Evolutionary conservation across 2,329 filamentous ascomycete genomes (phyloP).

Genomic region (Scedosporium boydii): DNA sequence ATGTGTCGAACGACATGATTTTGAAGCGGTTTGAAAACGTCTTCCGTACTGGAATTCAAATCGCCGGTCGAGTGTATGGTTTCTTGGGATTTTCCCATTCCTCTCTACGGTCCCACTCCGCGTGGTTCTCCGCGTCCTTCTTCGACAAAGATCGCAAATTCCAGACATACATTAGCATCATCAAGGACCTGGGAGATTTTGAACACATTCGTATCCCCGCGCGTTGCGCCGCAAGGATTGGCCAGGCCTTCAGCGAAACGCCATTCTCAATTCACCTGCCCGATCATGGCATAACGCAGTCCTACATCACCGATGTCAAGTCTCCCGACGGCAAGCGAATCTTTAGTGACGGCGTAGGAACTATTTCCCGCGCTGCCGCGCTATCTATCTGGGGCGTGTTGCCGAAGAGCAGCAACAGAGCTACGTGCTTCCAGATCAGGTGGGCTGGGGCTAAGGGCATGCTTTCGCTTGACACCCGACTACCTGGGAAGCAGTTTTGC

Average conservation of each 20-base stretch:
- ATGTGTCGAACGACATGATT: conserved; percentile 35
- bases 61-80: conserved; percentile 52
- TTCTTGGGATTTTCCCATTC: conserved; percentile 78
- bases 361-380: conserved; percentile 53
- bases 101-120: conserved; percentile 60
- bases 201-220: conserved; percentile 40
- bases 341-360: conserved; percentile 76
- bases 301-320: conserved; percentile 40
- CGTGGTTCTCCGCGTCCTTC: conserved; percentile 51
- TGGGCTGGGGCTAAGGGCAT: conserved; percentile 70
- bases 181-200: conserved; percentile 42
- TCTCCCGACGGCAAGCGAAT: conserved; percentile 38
- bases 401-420: conserved; percentile 33
- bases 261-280: conserved; percentile 48
- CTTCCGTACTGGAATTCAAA: conserved; percentile 47
- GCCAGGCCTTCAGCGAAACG: conserved; percentile 67
- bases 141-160: conserved; percentile 19
- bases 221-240: conserved; percentile 49
- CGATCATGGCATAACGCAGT: conserved; percentile 22
- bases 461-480: conserved; percentile 56
- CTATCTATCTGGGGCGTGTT: conserved; percentile 49
- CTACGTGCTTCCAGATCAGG: conserved; percentile 67
- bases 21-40: conserved; percentile 51
- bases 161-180: conserved; percentile 31
- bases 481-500: conserved; percentile 47